Base-by-base conservation (phyloP, 2,329 filamentous ascomycete genomes). In the Cercospora sp. region DNA sequence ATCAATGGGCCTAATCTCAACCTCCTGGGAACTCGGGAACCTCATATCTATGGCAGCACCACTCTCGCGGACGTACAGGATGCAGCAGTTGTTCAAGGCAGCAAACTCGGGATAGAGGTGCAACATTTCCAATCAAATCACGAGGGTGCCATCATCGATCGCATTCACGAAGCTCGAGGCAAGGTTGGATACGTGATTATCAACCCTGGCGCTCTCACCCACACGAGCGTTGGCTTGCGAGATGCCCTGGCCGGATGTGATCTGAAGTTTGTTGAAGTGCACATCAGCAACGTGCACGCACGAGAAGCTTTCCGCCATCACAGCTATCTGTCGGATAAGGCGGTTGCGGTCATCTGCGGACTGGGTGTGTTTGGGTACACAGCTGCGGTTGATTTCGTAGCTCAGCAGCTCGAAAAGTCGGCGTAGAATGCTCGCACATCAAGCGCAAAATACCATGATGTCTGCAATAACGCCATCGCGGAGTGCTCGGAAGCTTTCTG, bases 231-330 rank as follows among this genome's bases (percentile, higher is more conserved):
- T 1, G 90, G 89, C 0, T 83, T 94, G 67, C 83, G 91, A n/a
- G 91, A 94, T 77, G 91, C 91, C 0, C 80, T 94, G 28, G 77
- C 89, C 0, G 90, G 87, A 3, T 88, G 92, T 0, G 83, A 83
- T 6, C 87, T 93, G 23, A 91, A 91, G 0, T 94, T 93, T 73
- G 82, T 94, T 58, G 91, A 94, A 80, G 79, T 93, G n/a, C 91
- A 94, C 77, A 85, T 93, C 36, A 89, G 84, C 65, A 94, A 94
- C 77, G 86, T 93, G 1, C 90, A 94, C 78, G 85, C 87, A 31
- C 80, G 91, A 8, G 91, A 94, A 80, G 74, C 83, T 1, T 94
- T 87, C 74, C 83, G 91, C 63, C 85, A 88, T 72, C 87, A 90
- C 70, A 92, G 89, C 70, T 93, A 90, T 75, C 81, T 94, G 71